Evolutionary conservation across 495 filamentous ascomycete genomes (phyloP).

Genomic region (Parathielavia hyrcaniae): DNA sequence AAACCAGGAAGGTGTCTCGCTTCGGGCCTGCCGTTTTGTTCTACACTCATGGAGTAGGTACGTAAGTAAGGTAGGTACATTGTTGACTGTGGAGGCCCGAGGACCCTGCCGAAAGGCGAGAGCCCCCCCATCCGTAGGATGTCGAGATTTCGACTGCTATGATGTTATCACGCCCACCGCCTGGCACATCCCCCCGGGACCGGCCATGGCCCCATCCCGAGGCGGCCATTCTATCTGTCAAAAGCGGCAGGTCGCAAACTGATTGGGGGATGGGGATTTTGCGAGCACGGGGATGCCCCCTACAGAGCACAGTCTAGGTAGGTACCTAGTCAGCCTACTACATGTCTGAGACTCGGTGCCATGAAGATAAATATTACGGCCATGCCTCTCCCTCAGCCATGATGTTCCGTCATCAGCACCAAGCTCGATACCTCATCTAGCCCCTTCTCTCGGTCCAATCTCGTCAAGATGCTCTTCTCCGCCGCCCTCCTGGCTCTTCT

Average conservation of each 20-base stretch:
- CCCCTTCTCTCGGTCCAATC: slow-evolving; percentile 1
- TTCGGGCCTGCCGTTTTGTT: slow-evolving; percentile 15
- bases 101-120: not conserved
- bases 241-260: too few species aligned
- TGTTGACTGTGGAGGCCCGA: not conserved
- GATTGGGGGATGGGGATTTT: not conserved
- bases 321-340: not conserved
- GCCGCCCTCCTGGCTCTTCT: slow-evolving; percentile 23
- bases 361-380: slow-evolving; percentile 15
- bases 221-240: not conserved
- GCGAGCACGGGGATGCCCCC: slow-evolving; percentile 7
- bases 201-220: not conserved
- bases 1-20: slow-evolving; percentile 30
- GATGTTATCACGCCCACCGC: not conserved
- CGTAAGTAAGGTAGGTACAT: too few species aligned
- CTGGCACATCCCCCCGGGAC: not conserved
- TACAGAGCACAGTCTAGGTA: not conserved
- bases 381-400: not conserved
- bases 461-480: slow-evolving; percentile 24
- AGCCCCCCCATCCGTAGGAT: not conserved
- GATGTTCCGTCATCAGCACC: slow-evolving; percentile 7
- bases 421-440: slow-evolving; percentile 11
- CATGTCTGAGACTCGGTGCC: not conserved
- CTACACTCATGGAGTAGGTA: too few species aligned
- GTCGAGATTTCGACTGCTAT: too few species aligned